phyloP scores from a whole-genome alignment of 176 grass and related monocot genomes.

The Cenchrus fungigraminus region DNA sequence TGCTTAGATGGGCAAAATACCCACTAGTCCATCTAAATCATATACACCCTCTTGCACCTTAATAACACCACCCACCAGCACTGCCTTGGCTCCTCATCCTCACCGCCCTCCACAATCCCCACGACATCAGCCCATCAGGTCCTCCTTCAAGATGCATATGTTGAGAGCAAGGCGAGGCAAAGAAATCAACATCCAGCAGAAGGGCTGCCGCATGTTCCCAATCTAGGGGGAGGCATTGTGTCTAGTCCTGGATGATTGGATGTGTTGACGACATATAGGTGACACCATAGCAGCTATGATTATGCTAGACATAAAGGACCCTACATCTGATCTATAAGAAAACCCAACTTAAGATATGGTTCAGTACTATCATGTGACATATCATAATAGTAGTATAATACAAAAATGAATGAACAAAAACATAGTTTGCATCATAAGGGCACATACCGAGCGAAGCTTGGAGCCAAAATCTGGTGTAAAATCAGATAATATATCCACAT shows the following conservation, averaged over 20 bases:
- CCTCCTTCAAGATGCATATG: neutral
- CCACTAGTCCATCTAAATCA: neutral
- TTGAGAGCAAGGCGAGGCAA: neutral
- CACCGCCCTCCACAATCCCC: neutral
- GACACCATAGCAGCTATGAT: neutral
- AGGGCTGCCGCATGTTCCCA: neutral
- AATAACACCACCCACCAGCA: neutral
- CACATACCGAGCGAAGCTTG: constrained; percentile 70
- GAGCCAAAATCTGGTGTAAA: constrained; percentile 76
- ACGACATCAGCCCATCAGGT: neutral
- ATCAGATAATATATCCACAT: constrained; percentile 93
- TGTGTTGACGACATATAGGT: neutral
- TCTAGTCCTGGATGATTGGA: neutral
- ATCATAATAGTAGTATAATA: neutral
- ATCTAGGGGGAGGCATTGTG: neutral
- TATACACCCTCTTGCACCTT: neutral
- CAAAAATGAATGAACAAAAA: neutral
- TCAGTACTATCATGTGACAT: neutral
- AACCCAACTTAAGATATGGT: neutral
- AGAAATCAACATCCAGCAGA: neutral
- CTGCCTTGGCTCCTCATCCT: neutral
- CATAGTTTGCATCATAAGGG: neutral
- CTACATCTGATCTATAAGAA: neutral
- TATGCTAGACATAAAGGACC: constrained; percentile 5
- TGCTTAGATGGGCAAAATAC: neutral